A percentile compares a stretch with the other conserved stretches of the same genome.
Evolutionary conservation across 2,329 filamentous ascomycete genomes (phyloP).

Genomic region (Alternaria solani): DNA sequence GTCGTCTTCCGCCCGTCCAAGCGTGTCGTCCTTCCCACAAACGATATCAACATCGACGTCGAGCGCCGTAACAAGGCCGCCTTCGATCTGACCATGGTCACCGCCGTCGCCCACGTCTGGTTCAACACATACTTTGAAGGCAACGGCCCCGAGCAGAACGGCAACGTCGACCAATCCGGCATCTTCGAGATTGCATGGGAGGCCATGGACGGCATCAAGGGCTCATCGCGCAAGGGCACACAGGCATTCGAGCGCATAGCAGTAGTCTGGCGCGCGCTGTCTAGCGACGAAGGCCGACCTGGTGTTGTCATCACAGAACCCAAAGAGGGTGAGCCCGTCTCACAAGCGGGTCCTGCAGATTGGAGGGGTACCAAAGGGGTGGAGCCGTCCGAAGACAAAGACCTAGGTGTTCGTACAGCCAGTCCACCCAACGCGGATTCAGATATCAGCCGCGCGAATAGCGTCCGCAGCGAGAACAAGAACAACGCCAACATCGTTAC

Average conservation of each 20-base stretch:
- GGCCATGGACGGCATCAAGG: conserved; percentile 92
- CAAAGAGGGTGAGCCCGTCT: conserved; percentile 70
- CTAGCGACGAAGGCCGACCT: conserved; percentile 40
- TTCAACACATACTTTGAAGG: conserved; percentile 96
- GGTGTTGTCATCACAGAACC: conserved; percentile 69
- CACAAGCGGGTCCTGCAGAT: conserved; percentile 73
- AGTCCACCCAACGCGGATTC: conserved; percentile 66
- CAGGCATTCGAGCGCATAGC: conserved; percentile 81
- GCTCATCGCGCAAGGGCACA: conserved; percentile 81
- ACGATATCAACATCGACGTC: conserved; percentile 89
- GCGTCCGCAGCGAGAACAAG: conserved; percentile 60
- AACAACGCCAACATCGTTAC: conserved; percentile 35
- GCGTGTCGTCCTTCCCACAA: conserved; percentile 76
- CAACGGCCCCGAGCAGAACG: conserved; percentile 72
- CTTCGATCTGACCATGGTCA: conserved; percentile 85
- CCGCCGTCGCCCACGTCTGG: conserved; percentile 93
- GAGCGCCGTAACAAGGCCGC: conserved; percentile 83
- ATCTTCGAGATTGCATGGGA: conserved; percentile 78
- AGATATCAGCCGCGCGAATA: conserved; percentile 76
- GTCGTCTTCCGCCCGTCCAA: conserved; percentile 78
- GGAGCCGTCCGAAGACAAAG: conserved; percentile 62
- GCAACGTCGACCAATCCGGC: conserved; percentile 72
- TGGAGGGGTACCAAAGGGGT: conserved; percentile 69
- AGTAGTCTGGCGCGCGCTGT: conserved; percentile 77
- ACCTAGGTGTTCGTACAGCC: conserved; percentile 72